Conservation (phyloP, 768 basidiomycete species). For the Hebeloma cylindrosporum region DNA sequence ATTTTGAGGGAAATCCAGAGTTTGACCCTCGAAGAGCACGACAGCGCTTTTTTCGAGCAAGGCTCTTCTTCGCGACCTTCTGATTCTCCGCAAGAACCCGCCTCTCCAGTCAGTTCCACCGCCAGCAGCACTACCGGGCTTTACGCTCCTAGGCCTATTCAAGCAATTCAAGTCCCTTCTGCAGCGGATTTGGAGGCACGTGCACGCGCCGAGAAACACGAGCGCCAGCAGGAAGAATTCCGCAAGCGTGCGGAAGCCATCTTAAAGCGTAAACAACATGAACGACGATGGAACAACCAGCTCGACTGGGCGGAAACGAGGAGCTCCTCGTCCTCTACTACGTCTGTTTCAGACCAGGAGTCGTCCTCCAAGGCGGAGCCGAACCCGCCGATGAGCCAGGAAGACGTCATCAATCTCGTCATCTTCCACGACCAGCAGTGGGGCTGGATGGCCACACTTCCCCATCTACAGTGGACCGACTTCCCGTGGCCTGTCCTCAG, state of each 20-base stretch:
- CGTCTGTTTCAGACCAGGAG: conserved; percentile 14
- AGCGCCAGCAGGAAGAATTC: conserved; percentile 27
- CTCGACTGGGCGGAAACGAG: conserved; percentile 12
- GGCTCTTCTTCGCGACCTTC: conserved; percentile 12
- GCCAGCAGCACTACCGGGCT: not conserved
- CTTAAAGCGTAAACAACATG: conserved; percentile 15
- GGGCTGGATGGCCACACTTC: conserved; percentile 19
- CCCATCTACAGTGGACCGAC: conserved; percentile 23
- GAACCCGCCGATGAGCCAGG: conserved; percentile 13
- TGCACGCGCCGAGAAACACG: conserved; percentile 16
- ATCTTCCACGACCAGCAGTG: conserved; percentile 29
- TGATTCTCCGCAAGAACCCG: not conserved
- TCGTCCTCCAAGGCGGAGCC: conserved; percentile 6
- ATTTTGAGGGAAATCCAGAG: conserved; percentile 25
- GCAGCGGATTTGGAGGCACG: conserved; percentile 14
- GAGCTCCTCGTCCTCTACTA: conserved; percentile 16
- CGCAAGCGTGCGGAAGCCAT: conserved; percentile 24
- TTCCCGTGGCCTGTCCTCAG: conserved; percentile 28
- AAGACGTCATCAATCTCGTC: conserved; percentile 22
- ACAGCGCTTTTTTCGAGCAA: conserved; percentile 11
- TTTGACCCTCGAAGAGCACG: conserved; percentile 2
- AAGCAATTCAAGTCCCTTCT: not conserved
- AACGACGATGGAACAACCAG: conserved; percentile 3
- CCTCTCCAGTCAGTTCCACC: not conserved
- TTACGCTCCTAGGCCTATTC: not conserved